These are phyloP conservation scores for Aethionema arabicum DNA, from an alignment of 345 rosid genomes.

Conservation along the genomic window DNA sequence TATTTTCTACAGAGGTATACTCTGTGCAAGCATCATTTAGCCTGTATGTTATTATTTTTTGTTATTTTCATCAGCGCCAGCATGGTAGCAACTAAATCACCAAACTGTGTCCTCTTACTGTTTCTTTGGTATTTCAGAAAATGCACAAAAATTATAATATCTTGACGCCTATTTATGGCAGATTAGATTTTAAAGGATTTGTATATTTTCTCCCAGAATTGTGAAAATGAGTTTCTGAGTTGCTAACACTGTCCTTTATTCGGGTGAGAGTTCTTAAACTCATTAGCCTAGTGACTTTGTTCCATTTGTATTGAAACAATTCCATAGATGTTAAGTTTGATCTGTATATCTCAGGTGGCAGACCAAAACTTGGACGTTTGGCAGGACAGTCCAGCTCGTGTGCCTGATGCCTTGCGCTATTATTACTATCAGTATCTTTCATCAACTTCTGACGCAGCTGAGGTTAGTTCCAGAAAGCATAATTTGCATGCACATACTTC, in stretches of 20 bases:
- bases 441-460: slow-evolving; percentile 92
- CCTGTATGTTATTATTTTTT: slow-evolving; percentile 6
- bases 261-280: no score
- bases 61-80: slow-evolving; percentile 1
- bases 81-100: slow-evolving; percentile 18
- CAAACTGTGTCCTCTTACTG: slow-evolving; percentile 19
- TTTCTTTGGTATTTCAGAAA: no score
- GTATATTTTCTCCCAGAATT: no score
- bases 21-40: slow-evolving; percentile 17
- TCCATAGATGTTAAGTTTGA: slow-evolving; percentile 10
- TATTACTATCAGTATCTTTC: slow-evolving; percentile 97
- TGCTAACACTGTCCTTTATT: no score
- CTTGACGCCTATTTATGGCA: no score
- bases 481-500: slow-evolving; percentile 4
- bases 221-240: no score
- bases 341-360: slow-evolving; percentile 62
- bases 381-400: slow-evolving; percentile 81
- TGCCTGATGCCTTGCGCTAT: slow-evolving; percentile 92
- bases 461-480: slow-evolving; percentile 46
- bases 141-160: no score
- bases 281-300: no score
- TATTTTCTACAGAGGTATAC: slow-evolving; percentile 11
- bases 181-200: no score
- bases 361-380: slow-evolving; percentile 90
- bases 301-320: no score